Evolutionary conservation across 2,329 filamentous ascomycete species (phyloP).

Genomic region (Cadophora luteo-olivacea): DNA sequence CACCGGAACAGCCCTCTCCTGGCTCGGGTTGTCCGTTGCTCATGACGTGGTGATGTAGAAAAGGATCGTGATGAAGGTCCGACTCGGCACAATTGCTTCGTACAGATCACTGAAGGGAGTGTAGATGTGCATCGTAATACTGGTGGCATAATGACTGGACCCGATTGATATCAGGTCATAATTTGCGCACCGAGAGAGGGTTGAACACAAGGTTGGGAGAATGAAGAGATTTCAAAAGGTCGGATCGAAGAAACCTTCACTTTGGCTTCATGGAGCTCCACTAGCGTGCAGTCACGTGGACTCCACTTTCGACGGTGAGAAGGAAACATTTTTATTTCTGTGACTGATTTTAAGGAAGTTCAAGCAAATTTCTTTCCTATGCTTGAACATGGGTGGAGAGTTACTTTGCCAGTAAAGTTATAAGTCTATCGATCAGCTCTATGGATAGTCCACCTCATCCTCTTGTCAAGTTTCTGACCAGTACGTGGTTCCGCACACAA

Average conservation of each 20-base stretch:
- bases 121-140: conserved; percentile 38
- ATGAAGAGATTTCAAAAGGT: conserved; percentile 11
- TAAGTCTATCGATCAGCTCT: too few relatives aligned
- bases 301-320: conserved; percentile 2
- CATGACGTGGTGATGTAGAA: conserved; percentile 40
- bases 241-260: neutral
- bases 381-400: too few relatives aligned
- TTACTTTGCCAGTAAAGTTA: too few relatives aligned
- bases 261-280: conserved; percentile 5
- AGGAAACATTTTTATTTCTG: too few relatives aligned
- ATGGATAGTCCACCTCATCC: too few relatives aligned
- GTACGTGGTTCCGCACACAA: too few relatives aligned
- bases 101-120: conserved; percentile 32
- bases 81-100: conserved; percentile 36
- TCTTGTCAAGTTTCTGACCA: too few relatives aligned
- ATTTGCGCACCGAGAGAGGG: conserved; percentile 22
- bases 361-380: too few relatives aligned
- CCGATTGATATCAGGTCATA: conserved; percentile 25
- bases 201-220: conserved; percentile 20
- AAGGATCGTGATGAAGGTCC: conserved; percentile 40
- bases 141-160: conserved; percentile 40
- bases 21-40: conserved; percentile 39
- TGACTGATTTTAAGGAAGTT: too few relatives aligned
- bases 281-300: conserved; percentile 23
- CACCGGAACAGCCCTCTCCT: conserved; percentile 42